Conservation (phyloP, 1,284 basidiomycete genomes). For the Takashimella koratensis region DNA sequence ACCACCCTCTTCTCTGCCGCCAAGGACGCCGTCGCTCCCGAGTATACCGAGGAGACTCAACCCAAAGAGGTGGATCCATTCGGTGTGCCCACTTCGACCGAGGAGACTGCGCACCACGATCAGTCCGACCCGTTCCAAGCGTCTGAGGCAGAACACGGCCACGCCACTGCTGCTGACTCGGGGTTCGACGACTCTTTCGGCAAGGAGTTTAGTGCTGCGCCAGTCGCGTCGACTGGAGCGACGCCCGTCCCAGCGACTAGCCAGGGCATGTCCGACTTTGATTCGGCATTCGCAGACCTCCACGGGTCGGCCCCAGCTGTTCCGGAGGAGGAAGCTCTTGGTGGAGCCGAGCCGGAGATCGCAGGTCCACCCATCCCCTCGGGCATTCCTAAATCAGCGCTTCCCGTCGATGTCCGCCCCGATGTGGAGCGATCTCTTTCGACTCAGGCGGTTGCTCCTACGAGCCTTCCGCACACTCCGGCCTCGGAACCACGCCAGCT, state of each 20-base stretch:
- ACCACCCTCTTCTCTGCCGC: constrained; percentile 23
- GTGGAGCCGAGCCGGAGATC: neutral
- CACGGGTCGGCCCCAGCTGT: constrained; percentile 45
- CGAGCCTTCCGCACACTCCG: constrained; percentile 28
- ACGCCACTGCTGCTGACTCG: constrained; percentile 24
- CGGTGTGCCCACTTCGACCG: constrained; percentile 50
- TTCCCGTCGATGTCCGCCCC: constrained; percentile 25
- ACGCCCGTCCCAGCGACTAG: neutral
- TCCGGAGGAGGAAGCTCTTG: neutral
- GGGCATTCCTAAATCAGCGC: constrained; percentile 35
- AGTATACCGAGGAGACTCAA: constrained; percentile 11
- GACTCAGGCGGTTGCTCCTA: constrained; percentile 35
- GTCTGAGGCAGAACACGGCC: neutral
- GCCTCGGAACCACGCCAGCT: too few species aligned
- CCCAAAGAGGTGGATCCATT: constrained; percentile 64
- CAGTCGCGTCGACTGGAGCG: neutral
- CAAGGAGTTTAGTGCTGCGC: constrained; percentile 2
- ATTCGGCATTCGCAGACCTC: constrained; percentile 57
- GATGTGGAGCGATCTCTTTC: constrained; percentile 32
- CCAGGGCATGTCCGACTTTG: constrained; percentile 43
- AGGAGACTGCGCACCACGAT: constrained; percentile 2
- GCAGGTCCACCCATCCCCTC: constrained; percentile 48
- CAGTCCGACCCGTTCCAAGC: constrained; percentile 22
- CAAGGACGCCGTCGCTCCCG: constrained; percentile 23
- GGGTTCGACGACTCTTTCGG: constrained; percentile 42